Base-by-base conservation (phyloP, 225 moss, liverwort and hornwort species). In the Pseudoscleropodium purum region DNA sequence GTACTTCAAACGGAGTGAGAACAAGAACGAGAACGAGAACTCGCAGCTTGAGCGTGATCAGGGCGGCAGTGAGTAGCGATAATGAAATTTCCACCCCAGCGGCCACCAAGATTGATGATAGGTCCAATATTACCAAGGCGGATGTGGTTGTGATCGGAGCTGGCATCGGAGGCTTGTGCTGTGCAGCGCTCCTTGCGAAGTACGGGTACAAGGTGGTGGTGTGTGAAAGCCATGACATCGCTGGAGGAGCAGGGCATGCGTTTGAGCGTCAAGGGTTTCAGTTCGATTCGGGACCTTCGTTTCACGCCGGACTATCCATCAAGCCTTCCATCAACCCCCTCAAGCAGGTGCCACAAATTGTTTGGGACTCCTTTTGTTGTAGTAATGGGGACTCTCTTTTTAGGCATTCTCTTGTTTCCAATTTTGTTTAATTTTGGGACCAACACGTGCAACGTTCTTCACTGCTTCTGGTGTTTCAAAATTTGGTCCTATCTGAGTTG, bases 291-390 rank as follows among this genome's bases (percentile, higher is more conserved):
- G 96, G 97, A 29, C 97, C 97, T 63, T 96, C 96, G 6, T 97
- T 97, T 88, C 97, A 97, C 63, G 95, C 97, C 19, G 97, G 97
- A 26, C 87, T 97, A 39, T 97, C 97, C 29, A 93, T 93, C 41
- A 94, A 91, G 75, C 97, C 97, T 79, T 97, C 97, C 39, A 95
- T 97, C 89, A 97, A 97, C 84, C 97, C 97, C 65, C 96, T 97
- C 60, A 97, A 97, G 79, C 97, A 97, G 94, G 97, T 95, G 59
- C 65, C 47, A 11, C 34, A 62, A 30, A 60, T 77, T 81, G 67
- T 60, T 82, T 69, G 43, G 11, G 41, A 41, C 39, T 69, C 36
- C 18, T 23, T 56, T 18, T 57, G 84, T 29, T 52, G 31, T 24
- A 33, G 64, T 21, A 62, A 81, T 9, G 24, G 43, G 34, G 60